phyloP scores from a whole-genome alignment of 2,329 filamentous ascomycete species.

The Fusarium poae region DNA sequence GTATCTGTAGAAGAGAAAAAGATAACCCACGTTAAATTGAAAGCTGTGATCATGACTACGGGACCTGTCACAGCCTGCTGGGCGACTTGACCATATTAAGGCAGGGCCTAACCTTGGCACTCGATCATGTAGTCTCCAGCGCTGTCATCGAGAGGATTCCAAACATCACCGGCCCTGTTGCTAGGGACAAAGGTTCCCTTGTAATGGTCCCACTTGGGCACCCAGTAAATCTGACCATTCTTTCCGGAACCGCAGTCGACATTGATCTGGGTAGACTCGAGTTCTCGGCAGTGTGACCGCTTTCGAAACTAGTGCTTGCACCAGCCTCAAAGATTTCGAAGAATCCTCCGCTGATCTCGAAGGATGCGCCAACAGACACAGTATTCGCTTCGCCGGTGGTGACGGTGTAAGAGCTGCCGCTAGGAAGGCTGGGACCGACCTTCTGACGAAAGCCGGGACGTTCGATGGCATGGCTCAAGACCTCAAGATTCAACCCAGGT shows the following conservation, averaged over 20 bases:
- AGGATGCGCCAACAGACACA: neutral
- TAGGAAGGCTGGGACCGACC: neutral
- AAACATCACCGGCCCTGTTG: neutral
- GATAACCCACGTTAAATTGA: neutral
- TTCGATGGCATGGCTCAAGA: neutral
- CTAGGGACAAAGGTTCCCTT: neutral
- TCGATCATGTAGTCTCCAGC: neutral
- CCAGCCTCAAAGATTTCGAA: neutral
- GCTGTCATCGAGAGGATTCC: neutral
- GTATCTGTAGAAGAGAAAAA: neutral
- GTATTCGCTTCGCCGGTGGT: neutral
- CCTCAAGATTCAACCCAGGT: neutral
- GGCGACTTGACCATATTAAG: accelerated
- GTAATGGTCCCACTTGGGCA: neutral
- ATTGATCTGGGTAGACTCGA: neutral
- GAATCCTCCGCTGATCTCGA: neutral
- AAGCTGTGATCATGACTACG: neutral
- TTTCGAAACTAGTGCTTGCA: neutral
- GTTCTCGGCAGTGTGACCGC: neutral
- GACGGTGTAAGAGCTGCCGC: neutral
- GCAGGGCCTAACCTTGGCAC: neutral
- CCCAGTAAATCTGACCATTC: slow-evolving; percentile 1
- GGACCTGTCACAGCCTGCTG: neutral
- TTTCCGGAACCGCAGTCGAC: neutral
- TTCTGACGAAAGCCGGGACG: neutral